A percentile compares a stretch with the other conserved stretches of the same genome.
Conservation (phyloP, 75 land plant species). For the Cryptomeria japonica region DNA sequence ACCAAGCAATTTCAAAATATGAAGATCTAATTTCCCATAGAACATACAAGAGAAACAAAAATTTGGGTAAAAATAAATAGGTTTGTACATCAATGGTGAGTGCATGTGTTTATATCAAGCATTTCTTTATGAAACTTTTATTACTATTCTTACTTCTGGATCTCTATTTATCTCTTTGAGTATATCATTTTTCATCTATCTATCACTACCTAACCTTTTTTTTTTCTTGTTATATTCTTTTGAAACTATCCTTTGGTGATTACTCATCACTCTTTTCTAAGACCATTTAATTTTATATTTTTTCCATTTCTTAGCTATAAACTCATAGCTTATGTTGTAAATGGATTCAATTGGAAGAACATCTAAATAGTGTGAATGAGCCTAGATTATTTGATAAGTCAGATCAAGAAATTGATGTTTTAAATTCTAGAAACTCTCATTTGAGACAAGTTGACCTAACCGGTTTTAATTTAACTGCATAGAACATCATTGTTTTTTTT, state of each 20-base stretch:
- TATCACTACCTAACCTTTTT: neutral
- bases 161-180: neutral
- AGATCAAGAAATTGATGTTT: conserved; percentile 58
- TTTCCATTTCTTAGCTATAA: neutral
- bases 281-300: neutral
- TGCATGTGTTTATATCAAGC: conserved; percentile 46
- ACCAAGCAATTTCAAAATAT: conserved; percentile 16
- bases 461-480: no score
- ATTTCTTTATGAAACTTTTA: neutral
- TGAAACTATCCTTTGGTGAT: no score
- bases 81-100: conserved; percentile 76
- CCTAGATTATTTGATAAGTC: conserved; percentile 36
- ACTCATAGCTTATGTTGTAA: neutral
- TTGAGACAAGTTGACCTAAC: conserved; percentile 18
- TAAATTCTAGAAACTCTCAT: conserved; percentile 38
- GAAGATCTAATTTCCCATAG: conserved; percentile 32
- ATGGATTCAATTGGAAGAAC: conserved; percentile 60
- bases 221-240: neutral
- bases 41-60: conserved; percentile 58
- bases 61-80: conserved; percentile 57
- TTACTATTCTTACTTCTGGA: neutral
- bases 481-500: no score
- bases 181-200: neutral
- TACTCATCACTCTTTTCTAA: neutral
- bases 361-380: conserved; percentile 22